phyloP scores from a whole-genome alignment of 176 grass and related monocot species.

The Saccharum spontaneum region DNA sequence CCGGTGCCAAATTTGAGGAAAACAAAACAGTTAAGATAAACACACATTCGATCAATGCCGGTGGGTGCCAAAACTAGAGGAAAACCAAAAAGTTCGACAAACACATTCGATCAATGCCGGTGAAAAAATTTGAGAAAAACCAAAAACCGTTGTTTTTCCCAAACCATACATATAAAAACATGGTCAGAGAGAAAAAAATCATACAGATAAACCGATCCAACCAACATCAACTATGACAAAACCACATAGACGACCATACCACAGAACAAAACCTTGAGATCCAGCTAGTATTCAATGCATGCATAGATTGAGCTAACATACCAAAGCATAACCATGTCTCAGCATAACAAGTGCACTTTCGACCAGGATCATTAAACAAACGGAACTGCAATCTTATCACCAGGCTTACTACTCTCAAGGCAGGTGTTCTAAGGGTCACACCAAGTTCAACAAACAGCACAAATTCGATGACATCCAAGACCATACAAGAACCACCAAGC shows the following conservation, averaged over 20 bases:
- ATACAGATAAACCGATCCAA: not conserved
- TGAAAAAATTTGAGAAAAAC: no score
- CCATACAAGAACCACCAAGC: slow-evolving; percentile 10
- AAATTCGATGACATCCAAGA: not conserved
- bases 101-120: no score
- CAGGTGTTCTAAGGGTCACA: not conserved
- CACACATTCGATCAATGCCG: no score
- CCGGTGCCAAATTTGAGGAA: no score
- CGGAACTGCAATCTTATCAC: not conserved
- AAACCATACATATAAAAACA: not conserved
- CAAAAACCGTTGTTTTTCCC: no score
- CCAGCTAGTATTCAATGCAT: not conserved
- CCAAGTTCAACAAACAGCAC: slow-evolving; percentile 13
- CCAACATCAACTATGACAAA: not conserved
- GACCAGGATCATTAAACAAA: not conserved
- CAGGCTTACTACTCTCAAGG: not conserved
- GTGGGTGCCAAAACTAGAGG: no score
- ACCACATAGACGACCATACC: not conserved
- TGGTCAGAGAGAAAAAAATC: no score
- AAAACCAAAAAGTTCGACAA: not conserved
- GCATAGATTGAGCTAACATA: not conserved
- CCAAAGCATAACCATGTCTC: not conserved
- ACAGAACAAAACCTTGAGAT: not conserved
- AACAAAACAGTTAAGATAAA: no score
- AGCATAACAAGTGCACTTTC: not conserved